These are phyloP conservation scores for Kwoniella sp. DNA, from an alignment of 768 basidiomycete genomes.

Conservation along the genomic window DNA sequence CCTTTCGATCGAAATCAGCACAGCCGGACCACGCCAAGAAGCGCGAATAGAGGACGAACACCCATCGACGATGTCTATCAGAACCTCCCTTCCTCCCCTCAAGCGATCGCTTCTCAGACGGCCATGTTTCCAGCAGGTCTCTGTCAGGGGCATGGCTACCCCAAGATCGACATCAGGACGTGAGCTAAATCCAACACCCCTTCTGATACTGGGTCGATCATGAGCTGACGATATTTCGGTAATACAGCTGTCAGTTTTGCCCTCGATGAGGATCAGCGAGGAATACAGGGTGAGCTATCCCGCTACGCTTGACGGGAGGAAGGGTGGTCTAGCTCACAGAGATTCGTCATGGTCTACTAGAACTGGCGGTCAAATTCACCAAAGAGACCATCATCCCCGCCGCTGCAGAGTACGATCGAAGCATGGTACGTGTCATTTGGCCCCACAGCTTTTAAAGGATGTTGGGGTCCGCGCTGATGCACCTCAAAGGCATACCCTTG, in stretches of 20 bases:
- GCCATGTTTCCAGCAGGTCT: background rate
- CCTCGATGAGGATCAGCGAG: slow-evolving; percentile 56
- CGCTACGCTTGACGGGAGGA: background rate
- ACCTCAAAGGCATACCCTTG: slow-evolving; percentile 53
- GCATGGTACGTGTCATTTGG: slow-evolving; percentile 46
- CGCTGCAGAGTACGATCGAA: slow-evolving; percentile 56
- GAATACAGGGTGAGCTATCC: slow-evolving; percentile 52
- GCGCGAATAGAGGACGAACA: too few species aligned
- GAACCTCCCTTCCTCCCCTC: slow-evolving; percentile 1
- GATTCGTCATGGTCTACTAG: slow-evolving; percentile 11
- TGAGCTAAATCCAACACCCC: too few species aligned
- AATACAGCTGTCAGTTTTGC: slow-evolving; percentile 46
- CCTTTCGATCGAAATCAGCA: too few species aligned
- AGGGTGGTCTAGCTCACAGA: background rate
- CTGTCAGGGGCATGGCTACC: slow-evolving; percentile 11
- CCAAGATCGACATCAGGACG: slow-evolving; percentile 7
- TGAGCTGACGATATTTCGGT: background rate
- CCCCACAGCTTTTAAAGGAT: too few species aligned
- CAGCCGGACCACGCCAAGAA: background rate
- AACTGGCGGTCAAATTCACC: slow-evolving; percentile 49
- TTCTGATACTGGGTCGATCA: too few species aligned
- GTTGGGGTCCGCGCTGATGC: background rate
- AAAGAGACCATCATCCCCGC: slow-evolving; percentile 53
- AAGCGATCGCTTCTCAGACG: background rate
- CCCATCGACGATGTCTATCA: slow-evolving; percentile 6